Base-by-base conservation (phyloP, 2,329 filamentous ascomycete genomes). In the Colletotrichum liaoningense region DNA sequence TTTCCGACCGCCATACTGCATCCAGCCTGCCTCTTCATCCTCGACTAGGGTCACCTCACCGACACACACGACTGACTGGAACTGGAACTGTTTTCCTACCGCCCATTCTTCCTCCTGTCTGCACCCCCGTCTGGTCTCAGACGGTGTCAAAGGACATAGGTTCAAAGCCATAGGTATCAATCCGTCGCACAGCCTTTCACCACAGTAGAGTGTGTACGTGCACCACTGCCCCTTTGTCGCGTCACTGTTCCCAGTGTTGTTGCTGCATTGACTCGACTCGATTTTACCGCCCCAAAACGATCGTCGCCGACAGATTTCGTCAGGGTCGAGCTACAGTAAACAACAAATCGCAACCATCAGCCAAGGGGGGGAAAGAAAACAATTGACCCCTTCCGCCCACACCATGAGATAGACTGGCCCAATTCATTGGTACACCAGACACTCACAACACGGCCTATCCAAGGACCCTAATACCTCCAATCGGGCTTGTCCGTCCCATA, bases 341-440 rank as follows among this genome's bases (percentile, higher is more conserved):
- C 80, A 81, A 80, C 78, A 78, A 80, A 80, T 80, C 76, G 77
- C 81, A 80, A 78, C 58, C 46, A 65, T 58, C 52, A 11, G 11
- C 38, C 49, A 38, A 49, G 19, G 42, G 62, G 30, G 22, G 52
- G 68, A 46, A 57, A 69, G 57, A 63, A 59, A 35, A 33, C 24
- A 55, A 63, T 66, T 58, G 58, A 72, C 68, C 60, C 66, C 66
- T 72, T 69, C 26, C 26, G 11, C 59, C 46, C 80, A 78, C 84
- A 85, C 79, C 79, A 88, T 87, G 86, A 82, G 81, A 84, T 83
- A 82, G 75, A 78, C 79, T 79, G 82, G 79, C 77, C 77, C 77
- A 76, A 76, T 77, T 79, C 76, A 82, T 83, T 84, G 82, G 80
- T 83, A 78, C 78, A 78, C 75, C 55, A 73, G 33, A 66, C 60